These are phyloP conservation scores for Verticillium albo-atrum DNA, from an alignment of 2,329 filamentous ascomycete species.

Conservation along the genomic window DNA sequence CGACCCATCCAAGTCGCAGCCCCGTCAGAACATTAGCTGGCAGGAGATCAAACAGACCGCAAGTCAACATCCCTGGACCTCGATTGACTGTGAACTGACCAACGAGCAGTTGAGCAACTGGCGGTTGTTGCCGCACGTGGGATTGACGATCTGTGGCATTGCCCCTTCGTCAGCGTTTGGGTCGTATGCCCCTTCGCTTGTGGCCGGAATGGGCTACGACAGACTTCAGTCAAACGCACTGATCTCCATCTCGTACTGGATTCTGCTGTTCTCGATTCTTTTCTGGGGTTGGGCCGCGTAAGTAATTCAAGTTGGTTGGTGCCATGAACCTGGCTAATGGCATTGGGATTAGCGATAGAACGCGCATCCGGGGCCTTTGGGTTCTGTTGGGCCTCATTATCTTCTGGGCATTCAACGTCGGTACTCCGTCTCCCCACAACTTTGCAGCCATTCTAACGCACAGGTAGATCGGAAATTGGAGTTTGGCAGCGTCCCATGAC, in stretches of 20 bases:
- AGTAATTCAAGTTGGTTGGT: not conserved
- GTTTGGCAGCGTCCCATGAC: not conserved
- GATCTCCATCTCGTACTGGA: constrained; percentile 28
- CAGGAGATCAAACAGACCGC: constrained; percentile 28
- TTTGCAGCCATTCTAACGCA: not conserved
- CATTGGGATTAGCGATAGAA: constrained; percentile 13
- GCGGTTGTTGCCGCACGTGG: constrained; percentile 27
- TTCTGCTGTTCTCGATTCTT: constrained; percentile 25
- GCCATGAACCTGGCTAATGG: not conserved
- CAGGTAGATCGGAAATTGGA: not conserved
- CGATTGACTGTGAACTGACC: not conserved
- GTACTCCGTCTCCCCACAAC: not conserved
- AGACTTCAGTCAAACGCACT: constrained; percentile 29
- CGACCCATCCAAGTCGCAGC: constrained; percentile 27
- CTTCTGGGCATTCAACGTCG: constrained; percentile 20
- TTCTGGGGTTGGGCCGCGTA: constrained; percentile 22
- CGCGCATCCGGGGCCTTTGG: constrained; percentile 16
- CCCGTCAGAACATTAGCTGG: constrained; percentile 21
- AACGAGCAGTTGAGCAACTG: constrained; percentile 28
- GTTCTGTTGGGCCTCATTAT: constrained; percentile 20
- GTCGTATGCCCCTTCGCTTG: constrained; percentile 25
- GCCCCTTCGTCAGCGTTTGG: constrained; percentile 20
- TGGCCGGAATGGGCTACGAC: constrained; percentile 27
- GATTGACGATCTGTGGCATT: constrained; percentile 22
- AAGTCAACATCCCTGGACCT: constrained; percentile 6